Percentiles rank a stretch among this genome's conserved stretches.
These are phyloP conservation scores for Globisporangium lucens DNA, from an alignment of 352 stramenopile genomes.

Conservation along the genomic window DNA sequence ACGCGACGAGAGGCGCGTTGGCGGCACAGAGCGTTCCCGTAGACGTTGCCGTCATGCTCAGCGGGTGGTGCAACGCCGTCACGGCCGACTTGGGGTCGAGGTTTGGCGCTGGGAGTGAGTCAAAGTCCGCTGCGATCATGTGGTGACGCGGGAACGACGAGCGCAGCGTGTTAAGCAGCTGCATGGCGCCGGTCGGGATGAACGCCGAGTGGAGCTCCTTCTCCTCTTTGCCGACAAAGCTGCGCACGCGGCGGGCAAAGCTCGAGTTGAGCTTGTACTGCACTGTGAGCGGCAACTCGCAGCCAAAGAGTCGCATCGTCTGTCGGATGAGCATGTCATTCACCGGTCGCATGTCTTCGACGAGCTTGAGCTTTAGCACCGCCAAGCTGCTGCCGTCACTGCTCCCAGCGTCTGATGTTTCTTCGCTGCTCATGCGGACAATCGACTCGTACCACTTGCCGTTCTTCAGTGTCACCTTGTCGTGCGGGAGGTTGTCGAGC, in stretches of 20 bases:
- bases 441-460: constrained; percentile 80
- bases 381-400: not conserved
- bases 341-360: constrained; percentile 48
- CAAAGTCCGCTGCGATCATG: constrained; percentile 87
- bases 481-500: constrained; percentile 90
- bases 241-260: constrained; percentile 51
- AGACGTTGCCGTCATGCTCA: constrained; percentile 69
- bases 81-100: constrained; percentile 44
- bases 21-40: constrained; percentile 63
- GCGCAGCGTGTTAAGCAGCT: constrained; percentile 80
- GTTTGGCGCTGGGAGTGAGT: constrained; percentile 74
- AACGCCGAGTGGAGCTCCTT: constrained; percentile 70
- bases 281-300: constrained; percentile 60
- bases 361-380: constrained; percentile 22
- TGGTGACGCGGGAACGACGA: constrained; percentile 82
- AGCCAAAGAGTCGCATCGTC: constrained; percentile 70
- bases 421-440: constrained; percentile 31
- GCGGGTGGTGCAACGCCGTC: constrained; percentile 54
- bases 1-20: constrained; percentile 87
- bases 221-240: constrained; percentile 47
- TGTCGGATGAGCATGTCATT: constrained; percentile 72
- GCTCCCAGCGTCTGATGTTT: not conserved
- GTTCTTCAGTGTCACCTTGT: constrained; percentile 81
- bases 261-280: constrained; percentile 57
- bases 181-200: constrained; percentile 84